A percentile compares a stretch with the other conserved stretches of the same genome.
phyloP scores from a whole-genome alignment of 257 asterid species.

The Knoxia roxburghii region DNA sequence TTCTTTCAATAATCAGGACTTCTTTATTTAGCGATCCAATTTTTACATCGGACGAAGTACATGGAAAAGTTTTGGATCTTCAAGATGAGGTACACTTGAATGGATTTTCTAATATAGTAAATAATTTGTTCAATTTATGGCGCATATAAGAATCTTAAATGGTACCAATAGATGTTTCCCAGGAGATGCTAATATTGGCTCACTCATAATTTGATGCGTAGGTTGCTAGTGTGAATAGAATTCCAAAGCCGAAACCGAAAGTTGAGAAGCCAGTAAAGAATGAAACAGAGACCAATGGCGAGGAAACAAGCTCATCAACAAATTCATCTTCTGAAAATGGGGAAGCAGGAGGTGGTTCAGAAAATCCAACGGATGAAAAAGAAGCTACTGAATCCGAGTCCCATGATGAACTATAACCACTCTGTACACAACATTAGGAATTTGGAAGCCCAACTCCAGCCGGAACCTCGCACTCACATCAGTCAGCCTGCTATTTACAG shows the following conservation, averaged over 20 bases:
- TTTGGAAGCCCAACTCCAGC: neutral
- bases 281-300: conserved; percentile 40
- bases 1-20: conserved; percentile 71
- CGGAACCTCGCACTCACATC: conserved; percentile 8
- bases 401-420: conserved; percentile 80
- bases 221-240: conserved; percentile 71
- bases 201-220: conserved; percentile 16
- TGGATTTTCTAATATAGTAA: conserved; percentile 1
- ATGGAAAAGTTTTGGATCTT: conserved; percentile 59
- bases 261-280: conserved; percentile 67
- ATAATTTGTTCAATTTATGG: no score
- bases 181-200: no score
- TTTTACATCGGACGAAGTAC: conserved; percentile 85
- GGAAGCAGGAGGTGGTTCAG: conserved; percentile 36
- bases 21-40: conserved; percentile 58
- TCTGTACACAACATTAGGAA: conserved; percentile 12
- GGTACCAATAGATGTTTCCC: no score
- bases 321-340: conserved; percentile 43
- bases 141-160: no score
- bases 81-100: conserved; percentile 67
- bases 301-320: conserved; percentile 36
- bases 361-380: conserved; percentile 11
- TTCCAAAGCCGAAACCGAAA: conserved; percentile 94
- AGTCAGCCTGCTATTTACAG: conserved; percentile 19
- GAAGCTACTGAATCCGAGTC: conserved; percentile 25